Evolutionary conservation across 2,329 filamentous ascomycete genomes (phyloP).

Genomic region (Nemania diffusa): DNA sequence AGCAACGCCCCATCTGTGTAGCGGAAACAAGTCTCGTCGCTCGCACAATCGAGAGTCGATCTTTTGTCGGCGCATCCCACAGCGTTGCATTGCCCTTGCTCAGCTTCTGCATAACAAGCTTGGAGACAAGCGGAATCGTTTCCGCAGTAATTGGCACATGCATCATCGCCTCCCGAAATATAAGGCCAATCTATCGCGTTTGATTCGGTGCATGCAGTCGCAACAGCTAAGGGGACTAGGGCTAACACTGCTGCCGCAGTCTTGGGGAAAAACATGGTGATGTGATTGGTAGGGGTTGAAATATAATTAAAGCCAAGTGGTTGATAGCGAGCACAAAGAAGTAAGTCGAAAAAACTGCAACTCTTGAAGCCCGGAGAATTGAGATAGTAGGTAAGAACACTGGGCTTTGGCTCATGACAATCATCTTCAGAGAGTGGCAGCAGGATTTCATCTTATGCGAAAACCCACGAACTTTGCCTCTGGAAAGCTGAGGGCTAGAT

Average conservation of each 20-base stretch:
- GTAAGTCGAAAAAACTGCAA: background rate
- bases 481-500: background rate
- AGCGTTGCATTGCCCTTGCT: constrained; percentile 9
- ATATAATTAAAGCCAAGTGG: background rate
- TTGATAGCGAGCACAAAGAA: background rate
- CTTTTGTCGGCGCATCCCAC: constrained; percentile 9
- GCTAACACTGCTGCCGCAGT: background rate
- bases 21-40: constrained; percentile 8
- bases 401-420: background rate
- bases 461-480: background rate
- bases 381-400: background rate
- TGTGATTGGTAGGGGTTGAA: background rate
- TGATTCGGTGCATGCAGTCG: constrained; percentile 8
- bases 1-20: constrained; percentile 7
- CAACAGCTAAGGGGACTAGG: constrained; percentile 2
- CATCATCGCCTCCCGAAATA: background rate
- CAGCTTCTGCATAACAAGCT: background rate
- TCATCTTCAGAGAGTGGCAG: background rate
- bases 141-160: constrained; percentile 6
- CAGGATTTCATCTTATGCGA: constrained; percentile 7
- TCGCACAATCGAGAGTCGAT: background rate
- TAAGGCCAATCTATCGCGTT: constrained; percentile 14
- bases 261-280: constrained; percentile 4
- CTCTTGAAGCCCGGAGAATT: background rate
- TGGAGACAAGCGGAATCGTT: background rate